Evolutionary conservation across 495 filamentous ascomycete genomes (phyloP), one percentile per base, ranked within the genome.

Genomic region (Darksidea phi): DNA sequence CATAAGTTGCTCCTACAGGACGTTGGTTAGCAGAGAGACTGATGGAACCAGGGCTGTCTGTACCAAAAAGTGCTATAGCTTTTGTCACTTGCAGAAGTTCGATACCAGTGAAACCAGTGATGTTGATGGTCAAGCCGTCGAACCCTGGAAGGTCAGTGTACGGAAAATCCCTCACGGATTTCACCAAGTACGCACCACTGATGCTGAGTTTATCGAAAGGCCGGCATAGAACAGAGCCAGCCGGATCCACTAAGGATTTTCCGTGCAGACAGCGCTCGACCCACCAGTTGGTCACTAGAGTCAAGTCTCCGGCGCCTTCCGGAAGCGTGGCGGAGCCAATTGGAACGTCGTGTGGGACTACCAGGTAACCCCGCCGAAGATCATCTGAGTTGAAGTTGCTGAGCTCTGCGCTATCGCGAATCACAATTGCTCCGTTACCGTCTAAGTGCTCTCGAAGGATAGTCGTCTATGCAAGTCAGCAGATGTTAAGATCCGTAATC

Each of bases 251-350:
- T 56, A 91, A 80, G 8, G 71, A 76, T 67, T 88, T 90, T 15
- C 84, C 80, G 67, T 90, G 82, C 32, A 97, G 75, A 71, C 93
- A 97, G 43, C 84, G 80, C 73, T 98, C 94, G 37, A 97, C 78
- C 85, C 93, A 98, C 80, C 92, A 94, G 64, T 96, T 89, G 10
- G 90, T 97, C 37, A 95, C 87, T 43, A 86, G 72, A 34, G 74
- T 72, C 54, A 76, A 75, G 56, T 73, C 63, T 61, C 51, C 48
- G 42, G 51, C 41, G 2, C 48, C 48, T 50, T 66, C 57, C 25
- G 59, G 67, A 72, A 32, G 76, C 21, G n/a, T 32, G 13, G 52
- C 36, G 20, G 59, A 43, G 20, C 57, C 54, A 46, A 32, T 46
- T 11, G 46, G 20, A 28, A 54, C 38, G 37, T 71, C 63, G 52